A percentile compares a stretch with the other conserved stretches of the same genome.
These are phyloP conservation scores for Withania somnifera DNA, from an alignment of 305 asterid genomes.

Conservation along the genomic window DNA sequence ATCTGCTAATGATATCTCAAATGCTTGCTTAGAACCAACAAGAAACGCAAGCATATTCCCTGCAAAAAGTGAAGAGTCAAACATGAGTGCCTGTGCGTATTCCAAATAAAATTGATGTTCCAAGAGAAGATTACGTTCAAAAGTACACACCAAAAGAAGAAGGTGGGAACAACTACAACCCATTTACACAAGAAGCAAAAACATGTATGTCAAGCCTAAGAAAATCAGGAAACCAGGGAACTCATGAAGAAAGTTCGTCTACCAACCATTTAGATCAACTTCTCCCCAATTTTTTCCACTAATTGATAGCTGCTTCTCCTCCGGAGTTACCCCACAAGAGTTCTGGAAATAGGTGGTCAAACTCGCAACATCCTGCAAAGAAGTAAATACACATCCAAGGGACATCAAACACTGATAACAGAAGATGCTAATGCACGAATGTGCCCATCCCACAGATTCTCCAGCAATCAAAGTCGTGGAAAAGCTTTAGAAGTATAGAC, in stretches of 20 bases:
- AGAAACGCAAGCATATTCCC: constrained; percentile 79
- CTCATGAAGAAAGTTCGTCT: background rate
- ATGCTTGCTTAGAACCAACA: constrained; percentile 84
- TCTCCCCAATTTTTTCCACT: constrained; percentile 99
- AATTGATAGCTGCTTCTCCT: constrained; percentile 90
- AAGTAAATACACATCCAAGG: constrained; percentile 15
- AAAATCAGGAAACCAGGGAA: background rate
- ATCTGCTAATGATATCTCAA: constrained; percentile 90
- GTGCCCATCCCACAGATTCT: background rate
- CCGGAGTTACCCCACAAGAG: constrained; percentile 54
- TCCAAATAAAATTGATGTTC: background rate
- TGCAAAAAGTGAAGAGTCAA: constrained; percentile 23
- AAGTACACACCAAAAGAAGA: background rate
- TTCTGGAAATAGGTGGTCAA: constrained; percentile 68
- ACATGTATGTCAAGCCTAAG: background rate
- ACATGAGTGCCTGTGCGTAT: background rate
- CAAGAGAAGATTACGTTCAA: background rate
- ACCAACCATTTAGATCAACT: constrained; percentile 78
- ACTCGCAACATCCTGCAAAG: constrained; percentile 65
- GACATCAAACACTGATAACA: background rate
- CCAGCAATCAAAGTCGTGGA: background rate
- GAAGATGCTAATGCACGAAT: background rate
- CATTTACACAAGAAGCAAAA: background rate
- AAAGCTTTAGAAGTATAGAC: background rate
- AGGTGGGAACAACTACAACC: background rate